phyloP scores from a whole-genome alignment of 352 stramenopile genomes.

The Phytophthora sansomeana region DNA sequence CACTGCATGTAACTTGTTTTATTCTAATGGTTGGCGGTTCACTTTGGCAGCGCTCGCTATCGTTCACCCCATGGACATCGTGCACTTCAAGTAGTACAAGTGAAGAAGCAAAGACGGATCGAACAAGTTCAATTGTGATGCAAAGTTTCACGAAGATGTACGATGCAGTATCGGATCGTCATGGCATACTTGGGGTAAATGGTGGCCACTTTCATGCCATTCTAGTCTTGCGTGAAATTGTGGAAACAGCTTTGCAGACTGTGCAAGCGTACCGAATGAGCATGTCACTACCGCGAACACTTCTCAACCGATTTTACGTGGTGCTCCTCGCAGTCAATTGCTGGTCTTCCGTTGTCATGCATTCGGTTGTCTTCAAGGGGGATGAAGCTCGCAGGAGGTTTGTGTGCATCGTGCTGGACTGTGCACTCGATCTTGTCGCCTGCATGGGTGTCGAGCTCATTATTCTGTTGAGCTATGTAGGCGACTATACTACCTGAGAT shows the following conservation, averaged over 20 bases:
- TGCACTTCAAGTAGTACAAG: no score
- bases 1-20: no score
- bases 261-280: conserved; percentile 40
- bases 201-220: conserved; percentile 19
- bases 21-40: not conserved
- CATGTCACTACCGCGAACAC: conserved; percentile 4
- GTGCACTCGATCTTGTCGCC: conserved; percentile 8
- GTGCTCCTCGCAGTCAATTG: conserved; percentile 29
- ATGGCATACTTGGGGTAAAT: conserved; percentile 14
- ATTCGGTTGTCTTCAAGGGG: conserved; percentile 4
- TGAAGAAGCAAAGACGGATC: no score
- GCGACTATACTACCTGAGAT: conserved; percentile 8
- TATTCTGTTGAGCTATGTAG: conserved; percentile 7
- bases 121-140: no score
- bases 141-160: no score
- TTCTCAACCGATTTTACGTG: conserved; percentile 38
- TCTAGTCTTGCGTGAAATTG: conserved; percentile 13
- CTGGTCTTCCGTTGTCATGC: conserved; percentile 13
- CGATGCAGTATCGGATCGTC: no score
- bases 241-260: conserved; percentile 22
- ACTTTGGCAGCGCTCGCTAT: conserved; percentile 1
- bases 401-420: conserved; percentile 8
- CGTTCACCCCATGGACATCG: no score
- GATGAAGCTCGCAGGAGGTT: conserved; percentile 6
- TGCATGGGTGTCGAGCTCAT: conserved; percentile 3